Percentiles rank a stretch among this genome's conserved stretches.
Conservation (phyloP, 2,329 filamentous ascomycete species). For the Bretziella fagacearum region DNA sequence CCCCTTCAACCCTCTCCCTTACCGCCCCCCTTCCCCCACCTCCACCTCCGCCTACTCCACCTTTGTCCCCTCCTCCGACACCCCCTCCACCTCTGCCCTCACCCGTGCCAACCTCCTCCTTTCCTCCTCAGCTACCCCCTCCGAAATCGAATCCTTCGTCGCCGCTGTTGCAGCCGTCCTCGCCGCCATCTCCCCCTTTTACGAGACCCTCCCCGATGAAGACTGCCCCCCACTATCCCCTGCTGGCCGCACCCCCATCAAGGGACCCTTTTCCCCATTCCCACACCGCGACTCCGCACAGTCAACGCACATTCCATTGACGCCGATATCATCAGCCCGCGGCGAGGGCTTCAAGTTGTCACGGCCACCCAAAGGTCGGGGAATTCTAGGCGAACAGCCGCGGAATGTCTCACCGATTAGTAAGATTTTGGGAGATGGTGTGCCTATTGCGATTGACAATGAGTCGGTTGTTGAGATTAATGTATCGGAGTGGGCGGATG, state of each 20-base stretch:
- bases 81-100: conserved; percentile 20
- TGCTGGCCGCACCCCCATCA: conserved; percentile 19
- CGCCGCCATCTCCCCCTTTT: conserved; percentile 23
- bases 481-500: conserved; percentile 10
- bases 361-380: conserved; percentile 11
- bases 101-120: conserved; percentile 41
- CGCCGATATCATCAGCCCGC: conserved; percentile 5
- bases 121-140: conserved; percentile 34
- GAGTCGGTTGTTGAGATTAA: conserved; percentile 8
- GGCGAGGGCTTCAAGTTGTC: conserved; percentile 11
- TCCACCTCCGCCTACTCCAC: conserved; percentile 19
- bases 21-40: conserved; percentile 18
- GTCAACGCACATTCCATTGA: conserved; percentile 4
- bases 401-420: conserved; percentile 10
- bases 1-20: conserved; percentile 12
- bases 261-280: conserved; percentile 21
- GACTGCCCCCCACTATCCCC: conserved; percentile 11
- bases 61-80: conserved; percentile 3
- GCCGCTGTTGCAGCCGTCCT: conserved; percentile 34
- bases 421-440: neutral
- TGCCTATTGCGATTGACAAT: neutral
- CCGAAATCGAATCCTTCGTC: conserved; percentile 38
- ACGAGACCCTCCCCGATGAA: conserved; percentile 1
- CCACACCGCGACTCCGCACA: conserved; percentile 16
- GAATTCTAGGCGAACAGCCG: neutral